Base-by-base conservation (phyloP, 2,329 filamentous ascomycete genomes). In the Byssoonygena ceratinophila region DNA sequence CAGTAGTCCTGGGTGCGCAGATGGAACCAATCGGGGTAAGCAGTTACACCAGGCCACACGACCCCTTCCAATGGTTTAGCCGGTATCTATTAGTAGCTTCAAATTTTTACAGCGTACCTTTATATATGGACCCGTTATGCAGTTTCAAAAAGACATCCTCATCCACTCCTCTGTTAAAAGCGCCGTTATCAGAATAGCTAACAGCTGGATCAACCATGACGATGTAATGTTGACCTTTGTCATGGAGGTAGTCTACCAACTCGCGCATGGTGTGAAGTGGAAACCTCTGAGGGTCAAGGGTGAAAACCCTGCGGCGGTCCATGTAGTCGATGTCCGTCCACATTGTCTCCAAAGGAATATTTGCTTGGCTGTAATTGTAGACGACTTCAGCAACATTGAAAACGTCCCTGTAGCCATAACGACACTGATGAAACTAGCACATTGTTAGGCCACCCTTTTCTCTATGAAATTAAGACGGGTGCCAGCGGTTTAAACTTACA, bases 11-110 rank as follows among this genome's bases (percentile, higher is more conserved):
- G 73, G 1, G 78, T 76, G 52, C 78, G 78, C 6, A 74, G 74
- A 6, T 79, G 70, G 60, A 86, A 84, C 83, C 83, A 88, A 64
- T 88, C 84, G 0, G 82, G 82, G 67, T 82, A 85, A 5, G 76
- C 80, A 1, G 80, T 76, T 14, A 81, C 76, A 37, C 84, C 84
- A 1, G 84, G 81, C 85, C 85, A 89, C 14, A 87, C 84, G 14
- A 86, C 82, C 14, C 84, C 79, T 51, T 56, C 18, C 51, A 8
- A 2, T 9, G 6, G 40, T 52, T 45, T 16, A 43, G 18, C 20
- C 2, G 29, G 37, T 4, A 6, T 18, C 4, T 37, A 5, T 20
- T 16, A 34, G 20, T 25, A 7, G 9, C 16, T 25, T 36, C 12
- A 25, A 23, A 16, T 32, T 18, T 39, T 5, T 12, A 18, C 12